Percentiles rank a stretch among this genome's conserved stretches.
Conservation (phyloP, 306 rosid genomes). For the Carpinus fangiana region DNA sequence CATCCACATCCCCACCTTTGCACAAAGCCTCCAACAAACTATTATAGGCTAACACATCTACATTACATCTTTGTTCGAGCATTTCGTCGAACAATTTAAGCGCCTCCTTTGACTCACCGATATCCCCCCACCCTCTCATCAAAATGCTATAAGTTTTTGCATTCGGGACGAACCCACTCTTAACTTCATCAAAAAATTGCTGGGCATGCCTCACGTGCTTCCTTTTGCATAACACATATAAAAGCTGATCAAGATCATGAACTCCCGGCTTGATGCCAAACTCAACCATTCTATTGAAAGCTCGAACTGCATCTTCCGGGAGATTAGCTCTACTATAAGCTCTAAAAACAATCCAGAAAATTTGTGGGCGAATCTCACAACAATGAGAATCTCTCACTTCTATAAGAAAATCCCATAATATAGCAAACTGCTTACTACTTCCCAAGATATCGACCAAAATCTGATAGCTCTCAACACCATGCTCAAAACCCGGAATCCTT, state of each 20-base stretch:
- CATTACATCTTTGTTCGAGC: constrained; percentile 53
- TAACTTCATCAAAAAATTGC: constrained; percentile 61
- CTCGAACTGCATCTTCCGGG: constrained; percentile 75
- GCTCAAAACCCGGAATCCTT: constrained; percentile 66
- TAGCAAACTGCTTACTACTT: constrained; percentile 65
- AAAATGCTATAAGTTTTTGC: constrained; percentile 69
- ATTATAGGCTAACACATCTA: constrained; percentile 75
- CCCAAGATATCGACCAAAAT: constrained; percentile 80
- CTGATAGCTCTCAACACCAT: constrained; percentile 57
- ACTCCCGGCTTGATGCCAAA: constrained; percentile 61
- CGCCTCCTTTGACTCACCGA: constrained; percentile 57
- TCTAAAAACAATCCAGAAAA: constrained; percentile 75
- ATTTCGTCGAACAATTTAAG: constrained; percentile 72
- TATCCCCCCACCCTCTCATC: constrained; percentile 78
- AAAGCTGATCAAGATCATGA: constrained; percentile 72
- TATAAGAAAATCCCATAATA: constrained; percentile 83
- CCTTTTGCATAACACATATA: constrained; percentile 62
- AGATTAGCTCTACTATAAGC: constrained; percentile 70
- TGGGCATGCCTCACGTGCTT: constrained; percentile 72
- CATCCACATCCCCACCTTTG: constrained; percentile 63
- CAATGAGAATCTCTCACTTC: constrained; percentile 55
- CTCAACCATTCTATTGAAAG: constrained; percentile 74
- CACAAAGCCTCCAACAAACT: constrained; percentile 66
- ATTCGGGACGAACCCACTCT: constrained; percentile 46
- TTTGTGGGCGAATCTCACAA: constrained; percentile 46